Base-by-base conservation (phyloP, 805 yeast genomes). In the Ogataea populi-albae region DNA sequence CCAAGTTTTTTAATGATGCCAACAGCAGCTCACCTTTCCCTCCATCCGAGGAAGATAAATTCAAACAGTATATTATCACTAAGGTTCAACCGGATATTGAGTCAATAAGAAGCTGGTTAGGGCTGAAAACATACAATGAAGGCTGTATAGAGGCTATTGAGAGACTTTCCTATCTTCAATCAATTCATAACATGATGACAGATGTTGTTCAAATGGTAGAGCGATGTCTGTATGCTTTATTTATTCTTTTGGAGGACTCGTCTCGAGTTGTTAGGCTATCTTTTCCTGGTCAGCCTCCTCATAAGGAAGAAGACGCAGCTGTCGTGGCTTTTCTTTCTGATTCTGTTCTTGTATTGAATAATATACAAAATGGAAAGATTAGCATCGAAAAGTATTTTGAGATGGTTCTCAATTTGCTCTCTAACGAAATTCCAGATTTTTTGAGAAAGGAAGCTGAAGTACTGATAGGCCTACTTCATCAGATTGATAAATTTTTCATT, bases 91-190 rank as follows among this genome's bases (percentile, higher is more conserved):
- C 55, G 1, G 50, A 54, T 31, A 41, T 52, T n/a, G 59, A 54
- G 32, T 24, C 34, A 3, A 42, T 46, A n/a, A 37, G 53, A 31
- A 24, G 28, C 11, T 50, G 49, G 47, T 31, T 52, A 9, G 44
- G 47, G 8, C 32, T 49, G n/a, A 51, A 45, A 34, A 45, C 59
- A 3, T 51, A 45, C 31, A 23, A 35, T 17, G 54, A 54, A 28
- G 56, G 54, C 3, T 48, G 47, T 19, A 37, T 42, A n/a, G 59
- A 54, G 32, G 48, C 54, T 10, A 35, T 50, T 12, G 56, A 49
- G 24, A 22, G 46, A 21, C 38, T 54, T 1, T 45, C 47, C 11
- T 34, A 40, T 18, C 25, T 51, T 26, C 43, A 43, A 11, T 33
- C 44, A 2, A 38, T 46, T 8, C 42, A 38, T n/a, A 35, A 33